Evolutionary conservation across 2,329 filamentous ascomycete genomes (phyloP), one percentile per base, ranked within the genome.

Genomic region (Hortaea sp.): DNA sequence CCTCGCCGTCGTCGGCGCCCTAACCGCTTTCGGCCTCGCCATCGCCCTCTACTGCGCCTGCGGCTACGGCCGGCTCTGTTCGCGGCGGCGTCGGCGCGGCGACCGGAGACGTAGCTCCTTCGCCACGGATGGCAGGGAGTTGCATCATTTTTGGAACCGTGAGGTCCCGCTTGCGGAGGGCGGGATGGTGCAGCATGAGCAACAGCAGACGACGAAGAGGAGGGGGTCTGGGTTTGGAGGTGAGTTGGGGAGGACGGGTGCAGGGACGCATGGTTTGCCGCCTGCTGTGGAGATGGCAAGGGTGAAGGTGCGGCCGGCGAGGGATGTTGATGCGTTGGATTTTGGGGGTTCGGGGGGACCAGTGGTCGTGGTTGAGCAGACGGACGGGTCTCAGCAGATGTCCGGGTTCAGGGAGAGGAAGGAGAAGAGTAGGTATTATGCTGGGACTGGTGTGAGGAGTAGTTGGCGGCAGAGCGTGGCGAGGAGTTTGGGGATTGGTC

Each of bases 11-110:
- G 12, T 47, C 5, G 32, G 42, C 7, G 41, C 42, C 39, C 45
- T 53, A 2, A 38, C 47, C n/a, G n/a, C 39, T 11, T n/a, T 43
- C 28, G 44, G 40, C 3, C 46, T 51, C 35, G 37, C 45, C 20
- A 35, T 49, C 5, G 27, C 45, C 10, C 38, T 53, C 5, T 37
- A 51, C 13, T 48, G 46, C 38, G n/a, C 37, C 29, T 49, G 49
- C 32, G 34, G 32, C n/a, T 47, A 42, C 34, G 20, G 20, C 2
- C 20, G 20, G 20, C 20, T 20, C 20, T 31, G 44, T 42, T 49
- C 50, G 27, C n/a, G 44, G 6, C 11, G 42, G 6, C 30, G 41
- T 12, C 39, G 44, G 20, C 11, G 41, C 5, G 34, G 43, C n/a
- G 40, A 27, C 29, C 37, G 44, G 6, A 41, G 44, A 20, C 42